A percentile compares a stretch with the other conserved stretches of the same genome.
Conservation (phyloP, 805 yeast genomes). For the Lipomyces anomalus region DNA sequence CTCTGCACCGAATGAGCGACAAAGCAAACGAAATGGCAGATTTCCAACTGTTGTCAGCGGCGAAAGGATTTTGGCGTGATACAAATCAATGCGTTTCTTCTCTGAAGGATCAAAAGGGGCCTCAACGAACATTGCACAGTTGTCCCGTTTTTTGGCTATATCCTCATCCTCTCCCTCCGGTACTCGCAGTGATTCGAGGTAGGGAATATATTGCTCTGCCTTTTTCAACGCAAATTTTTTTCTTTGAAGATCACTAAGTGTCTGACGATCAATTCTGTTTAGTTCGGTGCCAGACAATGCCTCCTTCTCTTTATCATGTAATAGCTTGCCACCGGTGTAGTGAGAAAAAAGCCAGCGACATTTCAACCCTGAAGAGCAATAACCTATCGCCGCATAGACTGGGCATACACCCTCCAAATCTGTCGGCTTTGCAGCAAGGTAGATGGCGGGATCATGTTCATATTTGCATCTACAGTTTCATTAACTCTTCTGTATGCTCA, state of each 20-base stretch:
- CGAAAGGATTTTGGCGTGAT: conserved; percentile 77
- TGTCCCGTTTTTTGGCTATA: conserved; percentile 31
- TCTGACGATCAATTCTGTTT: conserved; percentile 51
- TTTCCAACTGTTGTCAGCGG: conserved; percentile 98
- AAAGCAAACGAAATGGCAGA: conserved; percentile 86
- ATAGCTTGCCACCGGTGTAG: conserved; percentile 42
- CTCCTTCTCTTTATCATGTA: conserved; percentile 40
- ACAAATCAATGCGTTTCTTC: conserved; percentile 66
- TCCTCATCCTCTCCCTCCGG: conserved; percentile 32
- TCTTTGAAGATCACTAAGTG: conserved; percentile 49
- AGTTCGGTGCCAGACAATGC: conserved; percentile 48
- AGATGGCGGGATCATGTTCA: conserved; percentile 66
- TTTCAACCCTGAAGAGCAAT: conserved; percentile 86
- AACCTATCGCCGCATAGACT: conserved; percentile 72
- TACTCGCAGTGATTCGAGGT: conserved; percentile 56
- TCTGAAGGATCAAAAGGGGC: conserved; percentile 74
- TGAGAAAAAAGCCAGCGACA: conserved; percentile 88
- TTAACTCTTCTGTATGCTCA: too few relatives aligned
- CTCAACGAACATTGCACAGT: conserved; percentile 55
- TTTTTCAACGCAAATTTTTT: conserved; percentile 54
- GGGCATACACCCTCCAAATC: conserved; percentile 83
- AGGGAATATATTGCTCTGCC: conserved; percentile 54
- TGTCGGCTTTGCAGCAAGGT: conserved; percentile 56
- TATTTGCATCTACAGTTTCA: conserved; percentile 65
- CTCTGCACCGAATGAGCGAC: conserved; percentile 88